These are phyloP conservation scores for Phoma sp. DNA, from an alignment of 2,329 filamentous ascomycete species.

Conservation along the genomic window DNA sequence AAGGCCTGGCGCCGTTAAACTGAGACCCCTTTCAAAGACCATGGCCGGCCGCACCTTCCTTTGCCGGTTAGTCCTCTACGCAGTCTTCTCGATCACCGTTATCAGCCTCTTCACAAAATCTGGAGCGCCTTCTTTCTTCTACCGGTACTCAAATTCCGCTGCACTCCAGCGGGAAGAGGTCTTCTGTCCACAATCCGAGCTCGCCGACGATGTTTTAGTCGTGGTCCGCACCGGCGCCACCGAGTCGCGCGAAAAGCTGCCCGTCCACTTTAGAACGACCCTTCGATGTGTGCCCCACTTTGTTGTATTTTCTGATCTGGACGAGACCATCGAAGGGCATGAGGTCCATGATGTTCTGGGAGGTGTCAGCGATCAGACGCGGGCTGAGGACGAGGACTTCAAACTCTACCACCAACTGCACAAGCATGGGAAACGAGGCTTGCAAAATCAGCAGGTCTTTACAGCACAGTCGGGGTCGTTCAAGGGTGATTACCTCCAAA, in stretches of 20 bases:
- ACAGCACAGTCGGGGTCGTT: slow-evolving; percentile 42
- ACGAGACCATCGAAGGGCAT: slow-evolving; percentile 60
- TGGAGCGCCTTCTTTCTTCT: slow-evolving; percentile 39
- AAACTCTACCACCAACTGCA: slow-evolving; percentile 60
- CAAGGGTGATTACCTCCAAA: slow-evolving; percentile 47
- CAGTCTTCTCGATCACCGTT: slow-evolving; percentile 43
- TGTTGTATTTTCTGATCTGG: slow-evolving; percentile 66
- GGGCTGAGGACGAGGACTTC: slow-evolving; percentile 58
- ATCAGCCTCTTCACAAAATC: slow-evolving; percentile 45
- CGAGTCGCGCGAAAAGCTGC: slow-evolving; percentile 64
- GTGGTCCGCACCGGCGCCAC: slow-evolving; percentile 68
- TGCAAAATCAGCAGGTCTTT: slow-evolving; percentile 43
- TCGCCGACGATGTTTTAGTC: slow-evolving; percentile 62
- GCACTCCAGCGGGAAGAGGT: slow-evolving; percentile 25
- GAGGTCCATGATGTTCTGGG: slow-evolving; percentile 59
- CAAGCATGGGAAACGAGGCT: slow-evolving; percentile 53
- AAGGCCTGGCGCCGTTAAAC: slow-evolving; percentile 15
- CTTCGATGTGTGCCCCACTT: slow-evolving; percentile 64
- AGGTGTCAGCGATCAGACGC: slow-evolving; percentile 50
- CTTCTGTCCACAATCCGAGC: slow-evolving; percentile 42
- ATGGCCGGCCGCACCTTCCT: slow-evolving; percentile 46
- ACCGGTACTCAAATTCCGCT: slow-evolving; percentile 33
- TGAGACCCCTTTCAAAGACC: slow-evolving; percentile 9
- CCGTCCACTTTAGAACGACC: slow-evolving; percentile 64
- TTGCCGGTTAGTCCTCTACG: slow-evolving; percentile 43